Percentiles rank a stretch among this genome's conserved stretches.
phyloP scores from a whole-genome alignment of 805 yeast species.

The Cyberlindnera xishuangbannaensis region DNA sequence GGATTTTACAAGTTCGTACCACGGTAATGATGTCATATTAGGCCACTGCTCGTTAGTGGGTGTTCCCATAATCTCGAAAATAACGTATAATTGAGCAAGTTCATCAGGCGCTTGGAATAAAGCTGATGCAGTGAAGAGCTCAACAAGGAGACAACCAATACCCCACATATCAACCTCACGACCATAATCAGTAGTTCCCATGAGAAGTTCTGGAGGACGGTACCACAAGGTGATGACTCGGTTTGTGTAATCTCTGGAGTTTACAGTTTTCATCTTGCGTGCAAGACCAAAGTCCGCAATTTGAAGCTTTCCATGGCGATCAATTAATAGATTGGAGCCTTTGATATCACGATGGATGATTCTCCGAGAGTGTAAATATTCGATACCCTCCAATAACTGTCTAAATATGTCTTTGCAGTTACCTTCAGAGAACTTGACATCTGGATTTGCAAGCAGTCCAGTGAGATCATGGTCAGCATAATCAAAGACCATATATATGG shows the following conservation, averaged over 20 bases:
- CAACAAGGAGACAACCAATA: slow-evolving; percentile 84
- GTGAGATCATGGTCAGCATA: slow-evolving; percentile 92
- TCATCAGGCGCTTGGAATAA: slow-evolving; percentile 88
- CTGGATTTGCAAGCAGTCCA: slow-evolving; percentile 77
- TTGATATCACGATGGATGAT: slow-evolving; percentile 79
- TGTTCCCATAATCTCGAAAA: slow-evolving; percentile 83
- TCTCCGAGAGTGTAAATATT: slow-evolving; percentile 60
- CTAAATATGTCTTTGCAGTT: slow-evolving; percentile 62
- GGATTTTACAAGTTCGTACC: slow-evolving; percentile 86
- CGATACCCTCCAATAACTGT: slow-evolving; percentile 63
- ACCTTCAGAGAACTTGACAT: slow-evolving; percentile 51
- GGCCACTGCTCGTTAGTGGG: slow-evolving; percentile 77
- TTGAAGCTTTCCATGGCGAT: slow-evolving; percentile 55
- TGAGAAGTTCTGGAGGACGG: slow-evolving; percentile 87
- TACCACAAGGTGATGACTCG: slow-evolving; percentile 96
- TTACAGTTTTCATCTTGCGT: slow-evolving; percentile 58
- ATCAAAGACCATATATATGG: slow-evolving; percentile 85
- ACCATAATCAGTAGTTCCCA: slow-evolving; percentile 89
- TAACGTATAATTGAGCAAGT: slow-evolving; percentile 70
- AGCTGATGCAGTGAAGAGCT: slow-evolving; percentile 69
- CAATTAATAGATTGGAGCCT: slow-evolving; percentile 70
- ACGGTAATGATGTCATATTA: slow-evolving; percentile 68
- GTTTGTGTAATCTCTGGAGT: slow-evolving; percentile 73
- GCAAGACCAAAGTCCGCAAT: slow-evolving; percentile 85
- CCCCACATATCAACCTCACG: slow-evolving; percentile 97